phyloP scores from a whole-genome alignment of 345 rosid species.

The Gynandropsis gynandra region DNA sequence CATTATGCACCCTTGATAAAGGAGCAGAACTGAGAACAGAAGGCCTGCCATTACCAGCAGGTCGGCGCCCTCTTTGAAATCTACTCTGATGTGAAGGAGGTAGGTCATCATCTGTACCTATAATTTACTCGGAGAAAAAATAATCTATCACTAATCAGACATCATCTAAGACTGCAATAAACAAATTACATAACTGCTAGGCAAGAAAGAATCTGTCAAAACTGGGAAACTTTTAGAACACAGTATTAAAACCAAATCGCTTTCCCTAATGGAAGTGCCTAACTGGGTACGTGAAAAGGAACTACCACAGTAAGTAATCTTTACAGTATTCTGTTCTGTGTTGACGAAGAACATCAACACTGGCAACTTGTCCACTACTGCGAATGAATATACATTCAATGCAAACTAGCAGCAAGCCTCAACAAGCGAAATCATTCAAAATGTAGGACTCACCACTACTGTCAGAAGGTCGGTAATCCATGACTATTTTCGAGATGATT shows the following conservation, averaged over 20 bases:
- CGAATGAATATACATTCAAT: not conserved
- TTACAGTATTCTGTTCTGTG: too few species aligned
- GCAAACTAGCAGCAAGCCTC: not conserved
- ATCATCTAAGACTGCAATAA: slow-evolving; percentile 7
- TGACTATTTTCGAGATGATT: slow-evolving; percentile 19
- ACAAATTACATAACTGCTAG: not conserved
- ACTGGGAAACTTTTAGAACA: too few species aligned
- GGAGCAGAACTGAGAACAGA: slow-evolving; percentile 48
- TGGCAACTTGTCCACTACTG: not conserved
- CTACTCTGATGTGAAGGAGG: slow-evolving; percentile 91
- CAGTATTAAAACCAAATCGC: too few species aligned
- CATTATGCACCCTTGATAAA: slow-evolving; percentile 59
- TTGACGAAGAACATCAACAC: too few species aligned
- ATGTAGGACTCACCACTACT: slow-evolving; percentile 53
- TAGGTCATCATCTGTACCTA: slow-evolving; percentile 97
- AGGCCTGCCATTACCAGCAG: slow-evolving; percentile 84
- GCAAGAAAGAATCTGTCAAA: not conserved
- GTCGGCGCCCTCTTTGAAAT: slow-evolving; percentile 66
- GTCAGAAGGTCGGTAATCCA: slow-evolving; percentile 60
- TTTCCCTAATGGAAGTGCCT: too few species aligned
- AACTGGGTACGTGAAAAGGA: too few species aligned
- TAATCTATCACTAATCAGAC: slow-evolving; percentile 7
- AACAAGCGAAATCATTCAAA: not conserved
- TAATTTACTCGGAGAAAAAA: slow-evolving; percentile 20
- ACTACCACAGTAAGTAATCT: too few species aligned